Evolutionary conservation across 805 yeast species (phyloP), one percentile per base, ranked within the genome.

Genomic region (Candida argentea): DNA sequence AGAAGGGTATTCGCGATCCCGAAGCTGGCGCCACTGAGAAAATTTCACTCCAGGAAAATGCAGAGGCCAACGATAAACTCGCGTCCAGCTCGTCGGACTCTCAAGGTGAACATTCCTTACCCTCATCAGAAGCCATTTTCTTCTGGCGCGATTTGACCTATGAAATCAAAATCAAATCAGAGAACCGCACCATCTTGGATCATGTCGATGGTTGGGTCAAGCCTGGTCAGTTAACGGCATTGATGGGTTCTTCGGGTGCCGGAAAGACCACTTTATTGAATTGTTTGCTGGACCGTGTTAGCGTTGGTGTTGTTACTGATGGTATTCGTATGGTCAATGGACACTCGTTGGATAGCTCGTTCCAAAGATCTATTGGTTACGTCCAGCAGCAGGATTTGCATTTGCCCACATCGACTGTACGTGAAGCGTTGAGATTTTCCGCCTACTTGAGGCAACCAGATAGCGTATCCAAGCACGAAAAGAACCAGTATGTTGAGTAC

Each of bases 201-300:
- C 66, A 70, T 35, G 82, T 81, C 32, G 83, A 77, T 46, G 91
- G 89, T 27, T 80, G 83, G 81, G 86, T 80, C 24, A 76, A 77
- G 46, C 87, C 87, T 6, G 87, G 87, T 38, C 78, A 85, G 26
- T 57, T 81, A 46, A 81, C 89, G 29, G 91, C 91, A 4, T 53
- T 75, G 28, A 73, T 74, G 80, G 70, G 70, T 7, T 62, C 69
- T 13, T 57, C 66, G 6, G 70, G 70, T 26, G 53, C 61, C 24
- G 70, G 70, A 30, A 63, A 63, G 40, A 62, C 70, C 10, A 63
- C 68, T 21, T 43, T 63, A 20, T 42, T 63, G 32, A 65, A 65
- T 32, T 41, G 64, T 33, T 60, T 64, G 32, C 48, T 48, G 6
- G 42, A 37, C 25, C 42, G 44, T 35, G 44, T 37, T 11, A 39